These are phyloP conservation scores for Dalechampia spathulata DNA, from an alignment of 441 rosid species.

Conservation along the genomic window DNA sequence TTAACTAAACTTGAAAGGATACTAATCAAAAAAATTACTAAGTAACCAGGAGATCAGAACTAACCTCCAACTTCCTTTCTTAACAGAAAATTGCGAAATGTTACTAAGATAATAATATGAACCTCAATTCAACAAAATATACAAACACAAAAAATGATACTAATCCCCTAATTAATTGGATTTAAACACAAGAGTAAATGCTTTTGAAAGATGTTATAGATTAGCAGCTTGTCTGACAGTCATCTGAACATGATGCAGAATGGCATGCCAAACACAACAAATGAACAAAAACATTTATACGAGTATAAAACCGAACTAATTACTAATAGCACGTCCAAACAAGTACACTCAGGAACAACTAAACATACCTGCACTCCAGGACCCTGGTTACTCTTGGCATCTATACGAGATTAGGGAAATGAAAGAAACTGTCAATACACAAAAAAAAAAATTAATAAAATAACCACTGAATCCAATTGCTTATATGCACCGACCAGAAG, in stretches of 20 bases:
- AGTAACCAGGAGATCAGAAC: no score
- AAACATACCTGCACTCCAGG: slow-evolving; percentile 54
- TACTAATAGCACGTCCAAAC: not conserved
- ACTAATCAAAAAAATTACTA: no score
- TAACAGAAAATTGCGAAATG: no score
- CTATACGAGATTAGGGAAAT: slow-evolving; percentile 28
- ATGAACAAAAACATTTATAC: not conserved
- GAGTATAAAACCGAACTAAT: not conserved
- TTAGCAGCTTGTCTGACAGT: not conserved
- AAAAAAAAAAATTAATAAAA: slow-evolving; percentile 9
- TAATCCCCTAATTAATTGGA: no score
- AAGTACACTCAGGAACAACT: not conserved
- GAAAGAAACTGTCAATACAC: slow-evolving; percentile 12
- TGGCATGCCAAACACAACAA: not conserved
- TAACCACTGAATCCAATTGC: not conserved
- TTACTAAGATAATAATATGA: not conserved
- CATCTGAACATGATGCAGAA: no score
- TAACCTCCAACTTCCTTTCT: no score
- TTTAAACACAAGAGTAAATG: no score
- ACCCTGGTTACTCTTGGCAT: slow-evolving; percentile 32
- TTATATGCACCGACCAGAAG: slow-evolving; percentile 29
- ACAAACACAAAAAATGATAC: no score
- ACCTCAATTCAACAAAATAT: no score
- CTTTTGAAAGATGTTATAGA: not conserved
- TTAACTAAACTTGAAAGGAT: no score